These are phyloP conservation scores for Eucalyptus cloeziana DNA, from an alignment of 345 rosid genomes.

Conservation along the genomic window DNA sequence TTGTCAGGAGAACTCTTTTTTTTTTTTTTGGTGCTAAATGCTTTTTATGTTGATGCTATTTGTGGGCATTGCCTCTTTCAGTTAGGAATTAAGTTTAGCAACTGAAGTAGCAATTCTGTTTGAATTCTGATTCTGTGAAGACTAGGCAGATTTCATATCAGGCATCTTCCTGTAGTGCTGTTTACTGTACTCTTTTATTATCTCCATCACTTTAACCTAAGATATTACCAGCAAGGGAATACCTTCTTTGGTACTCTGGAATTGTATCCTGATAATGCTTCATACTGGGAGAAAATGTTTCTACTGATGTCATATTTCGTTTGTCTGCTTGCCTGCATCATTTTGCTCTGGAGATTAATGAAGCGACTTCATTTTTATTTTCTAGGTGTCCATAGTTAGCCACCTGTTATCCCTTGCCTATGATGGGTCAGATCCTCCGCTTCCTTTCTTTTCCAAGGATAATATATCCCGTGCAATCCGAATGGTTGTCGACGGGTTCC, in stretches of 20 bases:
- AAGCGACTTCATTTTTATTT: neutral
- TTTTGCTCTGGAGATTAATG: neutral
- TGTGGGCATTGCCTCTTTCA: neutral
- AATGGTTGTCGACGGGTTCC: conserved; percentile 86
- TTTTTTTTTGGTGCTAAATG: neutral
- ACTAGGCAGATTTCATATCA: neutral
- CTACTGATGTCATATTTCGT: neutral
- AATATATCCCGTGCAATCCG: conserved; percentile 43
- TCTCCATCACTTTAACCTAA: neutral
- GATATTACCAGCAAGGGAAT: neutral
- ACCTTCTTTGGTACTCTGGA: neutral
- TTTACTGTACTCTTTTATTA: neutral
- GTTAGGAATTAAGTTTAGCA: neutral
- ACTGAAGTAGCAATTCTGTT: neutral
- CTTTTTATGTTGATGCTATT: neutral
- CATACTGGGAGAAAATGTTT: neutral
- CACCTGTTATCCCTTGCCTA: conserved; percentile 65
- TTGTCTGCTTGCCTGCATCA: neutral
- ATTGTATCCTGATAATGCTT: neutral
- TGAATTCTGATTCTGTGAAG: neutral
- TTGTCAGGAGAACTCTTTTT: neutral
- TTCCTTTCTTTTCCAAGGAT: conserved; percentile 64
- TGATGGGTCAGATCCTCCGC: conserved; percentile 42
- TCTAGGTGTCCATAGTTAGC: conserved; percentile 83
- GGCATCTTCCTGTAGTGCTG: neutral